These are phyloP conservation scores for Dicorynia guianensis DNA, from an alignment of 306 rosid genomes.

Conservation along the genomic window DNA sequence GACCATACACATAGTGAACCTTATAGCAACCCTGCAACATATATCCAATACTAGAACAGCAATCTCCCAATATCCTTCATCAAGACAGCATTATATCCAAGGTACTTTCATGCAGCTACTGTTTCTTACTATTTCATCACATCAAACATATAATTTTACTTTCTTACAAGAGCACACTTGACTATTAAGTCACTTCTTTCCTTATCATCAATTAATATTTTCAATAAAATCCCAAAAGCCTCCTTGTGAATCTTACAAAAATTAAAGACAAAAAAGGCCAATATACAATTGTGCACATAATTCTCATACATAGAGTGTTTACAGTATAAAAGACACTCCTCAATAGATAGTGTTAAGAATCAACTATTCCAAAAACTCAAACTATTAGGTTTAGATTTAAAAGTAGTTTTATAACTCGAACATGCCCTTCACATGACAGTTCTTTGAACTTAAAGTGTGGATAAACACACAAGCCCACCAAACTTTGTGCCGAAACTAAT, in stretches of 20 bases:
- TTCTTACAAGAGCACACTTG: neutral
- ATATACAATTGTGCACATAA: neutral
- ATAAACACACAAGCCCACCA: too few relatives aligned
- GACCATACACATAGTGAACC: too few relatives aligned
- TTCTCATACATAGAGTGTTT: slow-evolving; percentile 14
- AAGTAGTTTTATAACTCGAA: too few relatives aligned
- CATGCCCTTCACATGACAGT: too few relatives aligned
- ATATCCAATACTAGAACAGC: neutral
- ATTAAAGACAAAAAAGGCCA: too few relatives aligned
- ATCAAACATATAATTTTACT: neutral
- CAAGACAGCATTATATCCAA: neutral
- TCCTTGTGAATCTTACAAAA: neutral
- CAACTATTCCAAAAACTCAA: too few relatives aligned
- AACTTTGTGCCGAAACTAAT: too few relatives aligned
- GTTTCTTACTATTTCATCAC: neutral
- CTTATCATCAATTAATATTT: slow-evolving; percentile 4
- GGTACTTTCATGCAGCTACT: neutral
- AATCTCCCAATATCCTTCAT: neutral
- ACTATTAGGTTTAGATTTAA: too few relatives aligned
- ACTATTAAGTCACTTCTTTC: neutral
- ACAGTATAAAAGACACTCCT: slow-evolving; percentile 23
- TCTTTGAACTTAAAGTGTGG: too few relatives aligned
- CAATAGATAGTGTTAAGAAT: slow-evolving; percentile 28
- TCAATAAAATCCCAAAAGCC: neutral
- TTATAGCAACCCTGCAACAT: too few relatives aligned